Conservation (phyloP, 257 asterid species). For the Asclepias syriaca region DNA sequence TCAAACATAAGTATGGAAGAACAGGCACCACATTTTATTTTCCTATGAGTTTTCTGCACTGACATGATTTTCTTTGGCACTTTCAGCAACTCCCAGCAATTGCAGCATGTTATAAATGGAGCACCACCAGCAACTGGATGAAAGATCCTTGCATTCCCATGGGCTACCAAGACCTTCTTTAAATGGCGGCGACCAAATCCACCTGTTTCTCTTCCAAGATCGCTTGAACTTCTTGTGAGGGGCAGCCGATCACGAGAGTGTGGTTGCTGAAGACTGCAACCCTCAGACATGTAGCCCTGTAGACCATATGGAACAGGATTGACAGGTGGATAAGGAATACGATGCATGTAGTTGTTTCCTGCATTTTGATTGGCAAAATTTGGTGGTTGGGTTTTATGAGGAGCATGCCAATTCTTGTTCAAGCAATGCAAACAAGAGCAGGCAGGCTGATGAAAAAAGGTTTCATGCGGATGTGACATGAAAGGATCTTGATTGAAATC, state of each 20-base stretch:
- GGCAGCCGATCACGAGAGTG: slow-evolving; percentile 35
- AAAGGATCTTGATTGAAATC: slow-evolving; percentile 45
- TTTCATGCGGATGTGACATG: slow-evolving; percentile 59
- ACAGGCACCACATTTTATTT: slow-evolving; percentile 83
- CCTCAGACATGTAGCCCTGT: slow-evolving; percentile 34
- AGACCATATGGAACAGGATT: slow-evolving; percentile 35
- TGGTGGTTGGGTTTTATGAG: slow-evolving; percentile 45
- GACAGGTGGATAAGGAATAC: slow-evolving; percentile 25
- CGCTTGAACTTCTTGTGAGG: slow-evolving; percentile 43
- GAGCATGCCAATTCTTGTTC: slow-evolving; percentile 48
- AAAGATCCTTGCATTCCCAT: slow-evolving; percentile 31
- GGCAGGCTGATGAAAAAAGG: slow-evolving; percentile 65
- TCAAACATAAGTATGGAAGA: slow-evolving; percentile 61
- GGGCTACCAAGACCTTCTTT: slow-evolving; percentile 39
- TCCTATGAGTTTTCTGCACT: slow-evolving; percentile 36
- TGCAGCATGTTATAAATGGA: slow-evolving; percentile 75
- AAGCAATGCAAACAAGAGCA: slow-evolving; percentile 74
- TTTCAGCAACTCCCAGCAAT: slow-evolving; percentile 74
- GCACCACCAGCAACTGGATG: slow-evolving; percentile 85
- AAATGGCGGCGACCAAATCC: slow-evolving; percentile 47
- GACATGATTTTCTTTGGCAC: slow-evolving; percentile 48
- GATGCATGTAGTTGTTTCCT: slow-evolving; percentile 36
- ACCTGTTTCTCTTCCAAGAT: slow-evolving; percentile 41
- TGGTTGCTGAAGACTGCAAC: slow-evolving; percentile 27
- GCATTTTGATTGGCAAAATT: slow-evolving; percentile 35